Base-by-base conservation (phyloP, 2,329 filamentous ascomycete species). In the Phoma sp. region DNA sequence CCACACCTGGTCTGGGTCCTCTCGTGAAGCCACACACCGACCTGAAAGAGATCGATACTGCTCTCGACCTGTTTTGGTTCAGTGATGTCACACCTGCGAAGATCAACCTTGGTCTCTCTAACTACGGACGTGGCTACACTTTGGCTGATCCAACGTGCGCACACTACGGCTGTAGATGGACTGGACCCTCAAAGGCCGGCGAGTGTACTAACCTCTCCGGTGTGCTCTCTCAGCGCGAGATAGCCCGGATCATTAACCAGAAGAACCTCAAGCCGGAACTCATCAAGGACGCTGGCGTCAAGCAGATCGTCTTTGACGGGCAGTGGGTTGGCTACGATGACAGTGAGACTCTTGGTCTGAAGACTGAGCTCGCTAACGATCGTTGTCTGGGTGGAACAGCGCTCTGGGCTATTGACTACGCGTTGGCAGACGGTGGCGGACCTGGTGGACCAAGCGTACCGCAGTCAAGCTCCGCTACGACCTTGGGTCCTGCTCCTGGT, bases 41-140 rank as follows among this genome's bases (percentile, higher is more conserved):
- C 56, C 48, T 82, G 0, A 79, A 78, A 2, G 79, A 82, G 61
- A 81, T 82, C 14, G 66, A 77, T 4, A 25, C 59, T 0, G 70
- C 71, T 0, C 42, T 80, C 0, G 73, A 80, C 3, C 74, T 83
- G 0, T 63, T 83, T 4, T 83, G 81, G 79, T 69, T 78, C 7
- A 76, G 72, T 27, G 60, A 75, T 22, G 64, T 84, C 1, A 58
- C 67, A 0, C 71, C 81, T 0, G 41, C 56, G 0, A 78, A 81
- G 48, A 59, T 84, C 4, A 68, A 64, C 3, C 48, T 84, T 7
- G 81, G 81, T 1, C 30, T 79, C 2, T 78, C 71, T 3, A 82
- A 80, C 53, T 83, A 83, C 57, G 78, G 79, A 4, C 68, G 74
- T 2, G 63, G 62, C 1, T 77, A 73, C 49, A 70, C 64, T 0